Percentiles rank a stretch among this genome's conserved stretches.
Evolutionary conservation across 2,329 filamentous ascomycete genomes (phyloP).

Genomic region (Botrytis cinerea): DNA sequence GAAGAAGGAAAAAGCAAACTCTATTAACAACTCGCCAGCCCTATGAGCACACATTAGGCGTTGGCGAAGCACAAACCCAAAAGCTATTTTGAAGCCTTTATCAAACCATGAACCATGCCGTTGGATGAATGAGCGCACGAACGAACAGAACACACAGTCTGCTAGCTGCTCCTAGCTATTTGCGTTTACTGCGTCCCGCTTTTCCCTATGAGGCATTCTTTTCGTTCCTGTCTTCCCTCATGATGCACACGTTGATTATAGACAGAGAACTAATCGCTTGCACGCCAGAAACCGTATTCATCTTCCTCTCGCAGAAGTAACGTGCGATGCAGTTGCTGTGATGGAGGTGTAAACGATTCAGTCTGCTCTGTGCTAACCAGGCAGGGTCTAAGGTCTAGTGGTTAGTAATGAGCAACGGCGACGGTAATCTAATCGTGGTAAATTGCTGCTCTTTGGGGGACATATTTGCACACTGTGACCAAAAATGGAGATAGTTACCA

Average conservation of each 20-base stretch:
- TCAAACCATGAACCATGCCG: slow-evolving; percentile 17
- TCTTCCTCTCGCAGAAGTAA: not conserved
- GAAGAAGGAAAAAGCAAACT: not conserved
- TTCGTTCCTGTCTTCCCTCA: not conserved
- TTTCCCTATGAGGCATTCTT: slow-evolving; percentile 15
- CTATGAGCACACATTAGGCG: slow-evolving; percentile 10
- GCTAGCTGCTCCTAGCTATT: not conserved
- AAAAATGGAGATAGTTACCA: not conserved
- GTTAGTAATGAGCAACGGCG: not conserved
- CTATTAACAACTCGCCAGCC: slow-evolving; percentile 7
- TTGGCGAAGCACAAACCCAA: slow-evolving; percentile 11
- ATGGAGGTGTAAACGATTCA: not conserved
- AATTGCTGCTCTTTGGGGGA: not conserved
- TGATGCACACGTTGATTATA: slow-evolving; percentile 8
- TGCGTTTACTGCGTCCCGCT: not conserved
- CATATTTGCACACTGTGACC: not conserved
- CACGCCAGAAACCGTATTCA: not conserved
- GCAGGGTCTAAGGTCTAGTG: not conserved
- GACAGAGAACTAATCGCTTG: not conserved
- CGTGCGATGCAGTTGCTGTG: not conserved
- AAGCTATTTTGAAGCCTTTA: slow-evolving; percentile 12
- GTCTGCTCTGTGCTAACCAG: not conserved
- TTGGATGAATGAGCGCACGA: not conserved
- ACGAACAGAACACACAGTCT: slow-evolving; percentile 3
- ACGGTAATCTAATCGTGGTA: not conserved